phyloP scores from a whole-genome alignment of 2,329 filamentous ascomycete species.

The Cercospora sesami region DNA sequence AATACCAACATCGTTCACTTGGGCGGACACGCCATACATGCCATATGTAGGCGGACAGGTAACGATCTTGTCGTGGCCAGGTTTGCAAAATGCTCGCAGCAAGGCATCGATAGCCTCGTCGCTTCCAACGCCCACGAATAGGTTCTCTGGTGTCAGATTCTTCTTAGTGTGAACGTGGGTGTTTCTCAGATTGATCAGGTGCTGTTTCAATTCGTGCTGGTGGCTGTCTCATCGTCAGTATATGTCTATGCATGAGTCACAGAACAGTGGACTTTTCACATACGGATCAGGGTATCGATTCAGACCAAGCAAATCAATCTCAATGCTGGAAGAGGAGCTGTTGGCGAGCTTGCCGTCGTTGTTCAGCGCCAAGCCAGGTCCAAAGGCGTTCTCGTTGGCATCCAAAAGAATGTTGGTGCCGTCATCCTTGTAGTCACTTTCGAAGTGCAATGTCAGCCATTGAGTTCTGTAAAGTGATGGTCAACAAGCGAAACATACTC shows the following conservation, averaged over 20 bases:
- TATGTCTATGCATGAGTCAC: constrained; percentile 18
- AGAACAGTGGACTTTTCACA: constrained; percentile 20
- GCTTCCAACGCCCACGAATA: constrained; percentile 93
- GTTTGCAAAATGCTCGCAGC: constrained; percentile 87
- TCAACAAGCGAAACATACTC: constrained; percentile 55
- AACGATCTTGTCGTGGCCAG: constrained; percentile 83
- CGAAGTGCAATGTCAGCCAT: constrained; percentile 23
- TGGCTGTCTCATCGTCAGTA: constrained; percentile 54
- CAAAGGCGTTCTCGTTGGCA: constrained; percentile 96
- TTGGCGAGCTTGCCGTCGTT: constrained; percentile 51
- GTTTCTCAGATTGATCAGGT: constrained; percentile 84
- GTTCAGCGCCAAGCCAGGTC: constrained; percentile 68
- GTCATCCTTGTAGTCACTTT: constrained; percentile 91
- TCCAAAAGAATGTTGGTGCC: constrained; percentile 94
- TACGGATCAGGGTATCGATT: constrained; percentile 92
- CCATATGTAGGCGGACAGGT: constrained; percentile 96
- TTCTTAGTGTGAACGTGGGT: constrained; percentile 76
- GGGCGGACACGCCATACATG: constrained; percentile 94
- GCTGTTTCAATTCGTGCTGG: constrained; percentile 81
- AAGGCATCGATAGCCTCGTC: constrained; percentile 97
- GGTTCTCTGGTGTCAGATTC: constrained; percentile 72
- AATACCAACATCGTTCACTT: constrained; percentile 86
- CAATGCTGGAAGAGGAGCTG: constrained; percentile 50
- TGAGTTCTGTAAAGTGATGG: not conserved
- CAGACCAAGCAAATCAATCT: constrained; percentile 76